Conservation (phyloP, 23 red algal species). For the Gracilaria caudata region DNA sequence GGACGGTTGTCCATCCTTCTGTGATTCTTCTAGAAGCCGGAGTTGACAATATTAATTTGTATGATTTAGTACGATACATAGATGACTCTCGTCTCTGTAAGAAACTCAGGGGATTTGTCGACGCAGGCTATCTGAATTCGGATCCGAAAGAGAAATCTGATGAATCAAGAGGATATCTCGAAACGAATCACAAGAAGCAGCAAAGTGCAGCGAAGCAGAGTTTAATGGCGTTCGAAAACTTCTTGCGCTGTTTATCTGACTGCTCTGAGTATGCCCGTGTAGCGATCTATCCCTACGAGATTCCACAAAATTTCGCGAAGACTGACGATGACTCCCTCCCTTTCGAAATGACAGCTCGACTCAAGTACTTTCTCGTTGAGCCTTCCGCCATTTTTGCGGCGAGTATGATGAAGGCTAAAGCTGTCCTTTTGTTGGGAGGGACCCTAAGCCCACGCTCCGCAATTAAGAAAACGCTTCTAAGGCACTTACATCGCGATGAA, state of each 20-base stretch:
- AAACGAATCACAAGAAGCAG: not conserved
- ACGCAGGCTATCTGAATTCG: conserved; percentile 23
- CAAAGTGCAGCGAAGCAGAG: conserved; percentile 46
- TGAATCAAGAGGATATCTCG: not conserved
- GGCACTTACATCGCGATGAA: not conserved
- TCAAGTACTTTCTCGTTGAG: conserved; percentile 80
- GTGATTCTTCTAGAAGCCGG: conserved; percentile 73
- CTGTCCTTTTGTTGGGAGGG: conserved; percentile 85
- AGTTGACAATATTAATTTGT: conserved; percentile 94
- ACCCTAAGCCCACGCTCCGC: conserved; percentile 83
- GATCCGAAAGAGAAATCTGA: not conserved
- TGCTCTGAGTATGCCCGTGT: conserved; percentile 48
- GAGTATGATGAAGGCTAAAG: conserved; percentile 60
- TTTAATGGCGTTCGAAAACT: conserved; percentile 41
- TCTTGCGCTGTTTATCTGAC: conserved; percentile 36
- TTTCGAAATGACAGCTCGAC: conserved; percentile 22
- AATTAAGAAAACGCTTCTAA: conserved; percentile 35
- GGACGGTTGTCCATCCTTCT: conserved; percentile 55
- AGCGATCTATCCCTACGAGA: conserved; percentile 52
- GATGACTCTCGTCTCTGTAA: conserved; percentile 43
- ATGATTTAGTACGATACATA: conserved; percentile 61
- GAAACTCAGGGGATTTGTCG: conserved; percentile 83
- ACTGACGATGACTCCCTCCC: conserved; percentile 6
- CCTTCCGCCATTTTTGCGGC: conserved; percentile 50
- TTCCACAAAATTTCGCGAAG: not conserved